Evolutionary conservation across 768 basidiomycete species (phyloP).

Genomic region (Clavulina sp.): DNA sequence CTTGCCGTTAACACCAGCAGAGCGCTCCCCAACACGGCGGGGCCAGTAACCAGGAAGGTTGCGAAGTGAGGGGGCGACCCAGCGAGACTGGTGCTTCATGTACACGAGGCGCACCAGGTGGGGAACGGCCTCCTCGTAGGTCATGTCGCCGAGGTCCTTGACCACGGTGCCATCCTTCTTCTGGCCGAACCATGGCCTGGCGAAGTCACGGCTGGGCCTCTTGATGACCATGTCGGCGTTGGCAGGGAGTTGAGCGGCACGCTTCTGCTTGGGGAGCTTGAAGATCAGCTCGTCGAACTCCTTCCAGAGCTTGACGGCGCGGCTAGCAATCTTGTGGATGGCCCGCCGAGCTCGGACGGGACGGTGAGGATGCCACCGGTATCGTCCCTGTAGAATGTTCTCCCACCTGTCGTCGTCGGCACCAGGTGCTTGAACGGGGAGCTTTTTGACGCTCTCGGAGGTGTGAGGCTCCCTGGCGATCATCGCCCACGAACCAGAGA

Average conservation of each 20-base stretch:
- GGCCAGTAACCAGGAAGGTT: slow-evolving; percentile 95
- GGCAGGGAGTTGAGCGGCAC: slow-evolving; percentile 67
- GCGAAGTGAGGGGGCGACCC: slow-evolving; percentile 54
- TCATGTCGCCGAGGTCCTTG: slow-evolving; percentile 85
- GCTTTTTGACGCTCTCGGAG: slow-evolving; percentile 80
- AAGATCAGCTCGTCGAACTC: slow-evolving; percentile 96
- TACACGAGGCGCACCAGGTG: slow-evolving; percentile 90
- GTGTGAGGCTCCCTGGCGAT: slow-evolving; percentile 97
- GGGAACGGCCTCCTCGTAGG: slow-evolving; percentile 86
- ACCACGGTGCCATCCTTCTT: slow-evolving; percentile 81
- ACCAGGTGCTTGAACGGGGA: slow-evolving; percentile 89
- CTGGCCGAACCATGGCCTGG: slow-evolving; percentile 95
- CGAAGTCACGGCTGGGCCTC: slow-evolving; percentile 85
- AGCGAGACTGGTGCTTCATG: slow-evolving; percentile 73
- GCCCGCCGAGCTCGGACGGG: slow-evolving; percentile 91
- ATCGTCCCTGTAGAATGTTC: slow-evolving; percentile 77
- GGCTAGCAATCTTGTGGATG: slow-evolving; percentile 94
- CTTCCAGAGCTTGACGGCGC: slow-evolving; percentile 94
- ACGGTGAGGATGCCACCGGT: slow-evolving; percentile 95
- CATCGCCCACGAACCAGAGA: slow-evolving; percentile 94
- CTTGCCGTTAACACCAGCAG: slow-evolving; percentile 73
- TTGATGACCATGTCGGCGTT: slow-evolving; percentile 76
- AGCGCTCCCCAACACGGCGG: slow-evolving; percentile 84
- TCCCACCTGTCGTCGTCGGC: slow-evolving; percentile 61
- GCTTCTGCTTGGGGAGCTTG: slow-evolving; percentile 89